phyloP scores from a whole-genome alignment of 2,329 filamentous ascomycete species.

The Fusarium lyarnte region DNA sequence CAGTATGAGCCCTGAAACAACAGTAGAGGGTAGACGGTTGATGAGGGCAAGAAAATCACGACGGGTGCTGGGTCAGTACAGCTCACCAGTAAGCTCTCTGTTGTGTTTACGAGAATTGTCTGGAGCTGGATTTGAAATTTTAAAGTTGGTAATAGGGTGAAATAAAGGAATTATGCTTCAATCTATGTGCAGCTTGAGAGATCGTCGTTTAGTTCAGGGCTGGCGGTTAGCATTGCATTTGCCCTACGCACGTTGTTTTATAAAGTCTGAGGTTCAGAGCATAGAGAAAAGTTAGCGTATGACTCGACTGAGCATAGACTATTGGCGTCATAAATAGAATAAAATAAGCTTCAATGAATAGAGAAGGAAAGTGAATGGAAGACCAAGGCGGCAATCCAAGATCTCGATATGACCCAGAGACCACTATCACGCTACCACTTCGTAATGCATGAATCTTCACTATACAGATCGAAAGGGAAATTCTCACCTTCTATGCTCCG shows the following conservation, averaged over 20 bases:
- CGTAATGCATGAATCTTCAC: not conserved
- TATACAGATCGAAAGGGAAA: not conserved
- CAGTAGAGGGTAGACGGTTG: not conserved
- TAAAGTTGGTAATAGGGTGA: not conserved
- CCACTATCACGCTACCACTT: not conserved
- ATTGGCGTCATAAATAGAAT: accelerated
- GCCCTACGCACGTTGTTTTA: not conserved
- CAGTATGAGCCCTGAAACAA: no score
- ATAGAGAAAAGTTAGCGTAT: accelerated
- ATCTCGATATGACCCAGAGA: not conserved
- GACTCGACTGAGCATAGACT: not conserved
- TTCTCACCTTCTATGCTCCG: not conserved
- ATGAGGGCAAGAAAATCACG: not conserved
- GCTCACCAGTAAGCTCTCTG: not conserved
- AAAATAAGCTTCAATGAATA: not conserved
- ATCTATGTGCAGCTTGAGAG: accelerated
- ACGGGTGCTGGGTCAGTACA: not conserved
- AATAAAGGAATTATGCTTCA: not conserved
- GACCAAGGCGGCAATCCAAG: not conserved
- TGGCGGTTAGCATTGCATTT: no score
- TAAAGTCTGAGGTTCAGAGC: not conserved
- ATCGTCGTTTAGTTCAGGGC: not conserved
- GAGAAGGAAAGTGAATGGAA: not conserved
- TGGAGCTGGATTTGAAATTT: not conserved
- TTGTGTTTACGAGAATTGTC: not conserved